A percentile compares a stretch with the other conserved stretches of the same genome.
phyloP scores from a whole-genome alignment of 2,329 filamentous ascomycete species.

The Neonectria coccinea region DNA sequence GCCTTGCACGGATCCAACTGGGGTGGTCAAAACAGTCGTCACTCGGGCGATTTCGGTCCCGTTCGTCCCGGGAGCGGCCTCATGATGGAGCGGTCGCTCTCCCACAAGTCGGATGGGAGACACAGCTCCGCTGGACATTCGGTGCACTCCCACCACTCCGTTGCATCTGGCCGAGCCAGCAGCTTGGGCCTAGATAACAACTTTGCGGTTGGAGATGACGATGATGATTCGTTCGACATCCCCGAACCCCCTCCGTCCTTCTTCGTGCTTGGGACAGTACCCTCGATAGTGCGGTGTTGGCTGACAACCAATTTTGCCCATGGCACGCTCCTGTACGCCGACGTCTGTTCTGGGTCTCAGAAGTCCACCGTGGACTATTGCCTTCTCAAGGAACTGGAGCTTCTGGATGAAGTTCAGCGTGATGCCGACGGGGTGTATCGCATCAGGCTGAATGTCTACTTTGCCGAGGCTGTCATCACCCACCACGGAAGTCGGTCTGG shows the following conservation, averaged over 20 bases:
- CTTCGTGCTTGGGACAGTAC: slow-evolving; percentile 87
- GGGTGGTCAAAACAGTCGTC: slow-evolving; percentile 80
- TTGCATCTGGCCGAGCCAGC: slow-evolving; percentile 83
- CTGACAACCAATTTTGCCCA: slow-evolving; percentile 91
- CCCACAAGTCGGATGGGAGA: slow-evolving; percentile 94
- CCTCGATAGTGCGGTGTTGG: slow-evolving; percentile 96
- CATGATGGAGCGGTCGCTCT: slow-evolving; percentile 90
- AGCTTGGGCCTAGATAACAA: slow-evolving; percentile 86
- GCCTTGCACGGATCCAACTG: slow-evolving; percentile 89
- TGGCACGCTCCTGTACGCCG: slow-evolving; percentile 88
- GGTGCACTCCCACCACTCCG: slow-evolving; percentile 75
- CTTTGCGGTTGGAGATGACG: slow-evolving; percentile 70
- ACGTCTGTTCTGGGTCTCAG: slow-evolving; percentile 91
- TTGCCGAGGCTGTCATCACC: slow-evolving; percentile 89
- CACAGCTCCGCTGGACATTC: slow-evolving; percentile 94
- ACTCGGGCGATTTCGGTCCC: slow-evolving; percentile 85
- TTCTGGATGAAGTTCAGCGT: slow-evolving; percentile 74
- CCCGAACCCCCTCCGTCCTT: slow-evolving; percentile 84
- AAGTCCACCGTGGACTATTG: slow-evolving; percentile 83
- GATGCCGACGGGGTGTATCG: slow-evolving; percentile 74
- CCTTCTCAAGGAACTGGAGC: slow-evolving; percentile 79
- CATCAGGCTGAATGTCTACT: slow-evolving; percentile 84
- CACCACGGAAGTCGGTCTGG: slow-evolving; percentile 78
- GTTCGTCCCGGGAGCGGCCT: slow-evolving; percentile 83
- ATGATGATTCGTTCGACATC: slow-evolving; percentile 77